Conservation (phyloP, 2,329 filamentous ascomycete species). For the Pestalotiopsis sp. region DNA sequence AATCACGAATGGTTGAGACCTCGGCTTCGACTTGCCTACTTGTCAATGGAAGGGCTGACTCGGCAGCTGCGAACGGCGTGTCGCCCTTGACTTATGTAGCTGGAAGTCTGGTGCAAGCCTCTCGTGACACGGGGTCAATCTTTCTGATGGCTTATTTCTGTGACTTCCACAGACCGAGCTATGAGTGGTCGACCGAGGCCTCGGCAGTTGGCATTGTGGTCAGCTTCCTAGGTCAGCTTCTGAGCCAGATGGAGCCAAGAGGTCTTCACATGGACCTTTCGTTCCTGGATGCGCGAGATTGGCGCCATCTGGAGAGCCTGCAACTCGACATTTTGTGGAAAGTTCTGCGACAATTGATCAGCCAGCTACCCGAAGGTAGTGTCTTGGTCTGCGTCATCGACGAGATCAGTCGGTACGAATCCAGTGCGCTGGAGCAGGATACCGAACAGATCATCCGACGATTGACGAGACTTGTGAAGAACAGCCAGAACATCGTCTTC, state of each 20-base stretch:
- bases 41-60: conserved; percentile 15
- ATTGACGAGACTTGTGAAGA: conserved; percentile 9
- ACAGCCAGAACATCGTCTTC: conserved; percentile 13
- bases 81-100: conserved; percentile 16
- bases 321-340: conserved; percentile 13
- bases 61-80: conserved; percentile 12
- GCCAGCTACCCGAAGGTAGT: conserved; percentile 10
- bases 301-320: conserved; percentile 7
- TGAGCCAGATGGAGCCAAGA: conserved; percentile 14
- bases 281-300: conserved; percentile 10
- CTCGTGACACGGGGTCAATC: conserved; percentile 2
- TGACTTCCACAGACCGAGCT: conserved; percentile 13
- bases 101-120: conserved; percentile 13
- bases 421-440: conserved; percentile 4
- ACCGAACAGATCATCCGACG: conserved; percentile 12
- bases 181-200: background rate
- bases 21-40: conserved; percentile 12
- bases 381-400: conserved; percentile 19
- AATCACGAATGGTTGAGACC: conserved; percentile 10
- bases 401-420: conserved; percentile 17
- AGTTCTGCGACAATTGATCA: conserved; percentile 13
- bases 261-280: conserved; percentile 8
- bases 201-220: conserved; percentile 11
- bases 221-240: conserved; percentile 17
- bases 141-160: conserved; percentile 19